Conservation (phyloP, 345 rosid species). For the Erucastrum elatum region DNA sequence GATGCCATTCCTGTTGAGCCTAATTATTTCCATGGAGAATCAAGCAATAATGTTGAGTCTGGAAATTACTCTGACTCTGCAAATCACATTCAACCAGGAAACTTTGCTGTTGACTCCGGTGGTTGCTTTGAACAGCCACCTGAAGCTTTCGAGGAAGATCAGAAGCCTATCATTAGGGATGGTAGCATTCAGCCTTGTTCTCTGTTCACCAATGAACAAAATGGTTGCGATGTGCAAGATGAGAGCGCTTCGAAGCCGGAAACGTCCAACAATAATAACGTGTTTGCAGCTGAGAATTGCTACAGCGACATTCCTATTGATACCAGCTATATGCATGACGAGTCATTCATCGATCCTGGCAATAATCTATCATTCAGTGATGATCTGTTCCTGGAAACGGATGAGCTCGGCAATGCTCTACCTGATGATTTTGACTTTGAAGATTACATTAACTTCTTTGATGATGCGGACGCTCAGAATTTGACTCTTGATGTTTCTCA, state of each 20-base stretch:
- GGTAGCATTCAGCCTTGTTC: slow-evolving; percentile 44
- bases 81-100: slow-evolving; percentile 28
- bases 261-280: slow-evolving; percentile 43
- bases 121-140: slow-evolving; percentile 33
- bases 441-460: slow-evolving; percentile 71
- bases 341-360: slow-evolving; percentile 54
- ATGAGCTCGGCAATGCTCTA: slow-evolving; percentile 39
- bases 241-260: slow-evolving; percentile 44
- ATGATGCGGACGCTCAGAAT: slow-evolving; percentile 45
- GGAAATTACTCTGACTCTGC: slow-evolving; percentile 37
- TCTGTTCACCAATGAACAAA: slow-evolving; percentile 43
- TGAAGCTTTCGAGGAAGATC: slow-evolving; percentile 49
- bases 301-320: slow-evolving; percentile 43
- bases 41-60: slow-evolving; percentile 54
- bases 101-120: slow-evolving; percentile 34
- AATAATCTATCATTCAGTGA: slow-evolving; percentile 47
- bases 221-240: slow-evolving; percentile 44
- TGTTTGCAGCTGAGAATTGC: slow-evolving; percentile 43
- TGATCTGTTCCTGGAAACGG: slow-evolving; percentile 59
- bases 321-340: slow-evolving; percentile 45
- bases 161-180: slow-evolving; percentile 49
- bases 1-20: slow-evolving; percentile 46
- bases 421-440: slow-evolving; percentile 59
- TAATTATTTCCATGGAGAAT: slow-evolving; percentile 55
- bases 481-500: slow-evolving; percentile 57